Conservation (phyloP, 352 stramenopile species). For the Albugo laibachii region DNA sequence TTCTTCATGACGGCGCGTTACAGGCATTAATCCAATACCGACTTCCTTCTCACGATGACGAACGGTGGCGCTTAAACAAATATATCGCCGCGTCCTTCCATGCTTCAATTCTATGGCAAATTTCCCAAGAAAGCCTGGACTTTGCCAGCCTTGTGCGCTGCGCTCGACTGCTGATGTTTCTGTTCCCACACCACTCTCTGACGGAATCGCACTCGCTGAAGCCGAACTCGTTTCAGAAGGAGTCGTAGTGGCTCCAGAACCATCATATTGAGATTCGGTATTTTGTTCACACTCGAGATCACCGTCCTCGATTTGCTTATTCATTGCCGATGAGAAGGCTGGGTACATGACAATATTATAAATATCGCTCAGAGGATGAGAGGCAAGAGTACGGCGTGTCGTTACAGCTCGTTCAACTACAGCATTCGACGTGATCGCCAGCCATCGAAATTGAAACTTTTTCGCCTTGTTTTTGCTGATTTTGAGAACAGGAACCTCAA, state of each 20-base stretch:
- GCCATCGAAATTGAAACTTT: conserved; percentile 46
- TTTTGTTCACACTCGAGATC: conserved; percentile 1
- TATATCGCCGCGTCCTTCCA: conserved; percentile 47
- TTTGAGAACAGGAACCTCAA: conserved; percentile 71
- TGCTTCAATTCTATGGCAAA: conserved; percentile 76
- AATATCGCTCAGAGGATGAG: conserved; percentile 48
- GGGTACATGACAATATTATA: conserved; percentile 79
- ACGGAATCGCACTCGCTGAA: too few species aligned
- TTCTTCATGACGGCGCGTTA: conserved; percentile 30
- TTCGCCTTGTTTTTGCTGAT: conserved; percentile 63
- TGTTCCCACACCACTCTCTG: too few species aligned
- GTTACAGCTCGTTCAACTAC: conserved; percentile 61
- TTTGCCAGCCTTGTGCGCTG: not conserved
- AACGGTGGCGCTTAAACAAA: conserved; percentile 45
- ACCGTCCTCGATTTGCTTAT: conserved; percentile 13
- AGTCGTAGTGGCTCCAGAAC: too few species aligned
- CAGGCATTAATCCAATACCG: conserved; percentile 37
- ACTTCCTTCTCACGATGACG: conserved; percentile 51
- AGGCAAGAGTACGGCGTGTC: conserved; percentile 43
- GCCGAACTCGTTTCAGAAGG: too few species aligned
- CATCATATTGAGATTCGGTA: too few species aligned
- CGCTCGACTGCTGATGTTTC: conserved; percentile 7
- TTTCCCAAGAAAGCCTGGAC: conserved; percentile 42
- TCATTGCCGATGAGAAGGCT: conserved; percentile 40
- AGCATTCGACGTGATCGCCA: conserved; percentile 41